Percentiles rank a stretch among this genome's conserved stretches.
Conservation (phyloP, 1,139 yeast genomes). For the Suhomyces yuchorum region DNA sequence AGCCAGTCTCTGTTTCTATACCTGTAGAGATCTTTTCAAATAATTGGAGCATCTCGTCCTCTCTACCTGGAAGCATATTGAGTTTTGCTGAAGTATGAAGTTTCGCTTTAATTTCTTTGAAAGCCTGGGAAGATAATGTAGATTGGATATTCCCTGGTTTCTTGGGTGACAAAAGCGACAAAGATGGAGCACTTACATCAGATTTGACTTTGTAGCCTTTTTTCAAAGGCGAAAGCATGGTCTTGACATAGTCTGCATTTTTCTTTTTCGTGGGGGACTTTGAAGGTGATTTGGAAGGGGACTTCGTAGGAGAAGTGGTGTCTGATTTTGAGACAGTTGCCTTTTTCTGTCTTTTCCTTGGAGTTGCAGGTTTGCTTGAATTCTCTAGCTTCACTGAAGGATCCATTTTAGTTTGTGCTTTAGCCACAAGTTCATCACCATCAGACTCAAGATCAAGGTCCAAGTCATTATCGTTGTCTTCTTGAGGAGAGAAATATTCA, state of each 20-base stretch:
- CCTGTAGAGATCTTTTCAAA: constrained; percentile 76
- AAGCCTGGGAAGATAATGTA: constrained; percentile 37
- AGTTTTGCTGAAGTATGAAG: constrained; percentile 55
- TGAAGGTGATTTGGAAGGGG: constrained; percentile 12
- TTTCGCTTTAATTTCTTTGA: constrained; percentile 57
- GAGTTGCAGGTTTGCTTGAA: constrained; percentile 11
- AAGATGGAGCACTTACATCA: constrained; percentile 27
- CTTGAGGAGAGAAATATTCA: constrained; percentile 10
- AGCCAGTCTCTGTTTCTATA: constrained; percentile 70
- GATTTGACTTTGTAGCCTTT: constrained; percentile 31
- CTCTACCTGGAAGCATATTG: constrained; percentile 78
- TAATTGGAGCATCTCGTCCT: constrained; percentile 76
- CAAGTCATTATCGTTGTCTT: constrained; percentile 12
- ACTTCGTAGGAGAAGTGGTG: background rate
- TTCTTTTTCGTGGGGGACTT: constrained; percentile 13
- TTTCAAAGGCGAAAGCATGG: constrained; percentile 34
- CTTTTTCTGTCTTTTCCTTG: constrained; percentile 13
- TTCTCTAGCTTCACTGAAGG: constrained; percentile 15
- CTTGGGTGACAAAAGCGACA: constrained; percentile 29
- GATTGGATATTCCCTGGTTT: constrained; percentile 10
- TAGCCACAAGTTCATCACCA: constrained; percentile 9
- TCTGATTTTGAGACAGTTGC: background rate
- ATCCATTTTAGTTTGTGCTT: constrained; percentile 4
- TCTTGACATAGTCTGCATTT: constrained; percentile 21
- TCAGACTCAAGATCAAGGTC: constrained; percentile 12